Conservation (phyloP, 2,329 filamentous ascomycete genomes). For the Lasiodiplodia citricola region DNA sequence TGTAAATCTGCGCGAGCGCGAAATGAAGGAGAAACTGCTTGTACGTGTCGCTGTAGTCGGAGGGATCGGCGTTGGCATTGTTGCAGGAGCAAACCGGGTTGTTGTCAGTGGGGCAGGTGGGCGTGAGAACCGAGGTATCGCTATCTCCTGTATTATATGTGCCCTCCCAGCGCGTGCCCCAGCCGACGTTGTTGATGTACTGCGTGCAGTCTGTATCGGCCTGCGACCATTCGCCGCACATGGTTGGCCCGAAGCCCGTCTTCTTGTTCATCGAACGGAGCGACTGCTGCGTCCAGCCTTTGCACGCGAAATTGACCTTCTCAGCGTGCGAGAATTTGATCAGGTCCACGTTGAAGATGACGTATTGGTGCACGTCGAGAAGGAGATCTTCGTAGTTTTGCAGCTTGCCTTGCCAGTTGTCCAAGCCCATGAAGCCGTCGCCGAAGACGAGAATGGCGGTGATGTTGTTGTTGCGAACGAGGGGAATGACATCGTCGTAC, state of each 20-base stretch:
- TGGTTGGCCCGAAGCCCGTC: constrained; percentile 88
- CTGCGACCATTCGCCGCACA: constrained; percentile 97
- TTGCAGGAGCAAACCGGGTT: constrained; percentile 73
- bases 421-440: constrained; percentile 91
- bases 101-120: constrained; percentile 71
- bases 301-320: constrained; percentile 87
- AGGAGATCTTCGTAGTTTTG: constrained; percentile 73
- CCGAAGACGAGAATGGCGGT: constrained; percentile 79
- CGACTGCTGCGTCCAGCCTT: constrained; percentile 83
- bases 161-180: constrained; percentile 90
- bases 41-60: constrained; percentile 72
- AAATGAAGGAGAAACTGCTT: constrained; percentile 88
- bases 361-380: constrained; percentile 97
- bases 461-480: constrained; percentile 79
- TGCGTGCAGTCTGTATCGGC: constrained; percentile 93
- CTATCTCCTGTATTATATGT: constrained; percentile 74
- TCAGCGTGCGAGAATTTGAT: constrained; percentile 79
- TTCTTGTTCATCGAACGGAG: constrained; percentile 71
- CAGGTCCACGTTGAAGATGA: constrained; percentile 93
- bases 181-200: constrained; percentile 86
- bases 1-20: constrained; percentile 93
- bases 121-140: constrained; percentile 67
- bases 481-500: constrained; percentile 74
- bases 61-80: constrained; percentile 74
- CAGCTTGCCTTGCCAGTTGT: constrained; percentile 87